Conservation (phyloP, 1,284 basidiomycete genomes). For the Marasmius fiardii region DNA sequence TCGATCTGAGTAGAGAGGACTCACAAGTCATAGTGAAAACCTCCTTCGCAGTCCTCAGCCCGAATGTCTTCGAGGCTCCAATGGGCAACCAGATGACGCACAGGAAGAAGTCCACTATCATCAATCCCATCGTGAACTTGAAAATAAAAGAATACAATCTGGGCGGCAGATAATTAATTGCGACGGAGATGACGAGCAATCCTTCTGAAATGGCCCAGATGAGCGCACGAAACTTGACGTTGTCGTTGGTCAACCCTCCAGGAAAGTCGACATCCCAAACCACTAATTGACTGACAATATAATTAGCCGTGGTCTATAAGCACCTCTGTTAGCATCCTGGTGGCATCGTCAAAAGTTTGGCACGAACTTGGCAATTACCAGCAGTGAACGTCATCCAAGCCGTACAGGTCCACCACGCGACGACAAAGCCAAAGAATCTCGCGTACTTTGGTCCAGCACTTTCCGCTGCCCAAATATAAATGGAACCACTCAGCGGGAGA, state of each 20-base stretch:
- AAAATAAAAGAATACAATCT: constrained; percentile 70
- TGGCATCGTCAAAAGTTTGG: background rate
- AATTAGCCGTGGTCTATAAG: constrained; percentile 75
- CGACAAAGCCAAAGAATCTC: constrained; percentile 80
- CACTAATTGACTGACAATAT: constrained; percentile 75
- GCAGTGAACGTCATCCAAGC: constrained; percentile 91
- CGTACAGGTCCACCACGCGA: constrained; percentile 86
- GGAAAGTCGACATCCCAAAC: constrained; percentile 80
- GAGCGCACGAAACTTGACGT: constrained; percentile 79
- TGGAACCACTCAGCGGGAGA: constrained; percentile 80
- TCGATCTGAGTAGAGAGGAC: constrained; percentile 24
- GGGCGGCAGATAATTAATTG: constrained; percentile 82
- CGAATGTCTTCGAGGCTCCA: constrained; percentile 79
- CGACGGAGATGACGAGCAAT: constrained; percentile 63
- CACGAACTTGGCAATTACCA: constrained; percentile 71
- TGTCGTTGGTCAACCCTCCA: constrained; percentile 65
- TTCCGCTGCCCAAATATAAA: constrained; percentile 89
- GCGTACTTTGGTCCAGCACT: constrained; percentile 82
- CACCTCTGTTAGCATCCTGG: too few relatives aligned
- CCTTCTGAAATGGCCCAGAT: constrained; percentile 79
- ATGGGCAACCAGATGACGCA: constrained; percentile 88
- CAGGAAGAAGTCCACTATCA: constrained; percentile 81
- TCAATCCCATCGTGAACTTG: constrained; percentile 66
- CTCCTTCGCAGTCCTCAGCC: constrained; percentile 74
- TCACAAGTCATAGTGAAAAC: constrained; percentile 80